phyloP scores from a whole-genome alignment of 1,139 yeast genomes.

The Nakaseomyces nivariensis region DNA sequence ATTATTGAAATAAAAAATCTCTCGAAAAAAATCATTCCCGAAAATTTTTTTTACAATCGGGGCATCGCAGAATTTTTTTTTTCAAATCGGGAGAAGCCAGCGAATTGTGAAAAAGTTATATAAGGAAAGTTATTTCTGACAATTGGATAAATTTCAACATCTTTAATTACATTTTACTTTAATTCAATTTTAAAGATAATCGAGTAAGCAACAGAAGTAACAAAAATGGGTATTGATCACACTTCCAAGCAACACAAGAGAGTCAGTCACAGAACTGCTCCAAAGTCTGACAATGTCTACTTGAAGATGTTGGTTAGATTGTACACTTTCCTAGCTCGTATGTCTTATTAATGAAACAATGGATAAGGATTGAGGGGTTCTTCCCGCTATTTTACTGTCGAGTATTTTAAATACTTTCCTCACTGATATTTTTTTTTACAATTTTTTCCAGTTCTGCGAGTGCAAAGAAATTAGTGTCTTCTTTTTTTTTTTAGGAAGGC shows the following conservation, averaged over 20 bases:
- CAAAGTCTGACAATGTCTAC: slow-evolving; percentile 99
- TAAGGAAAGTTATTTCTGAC: neutral
- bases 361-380: neutral
- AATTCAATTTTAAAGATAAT: neutral
- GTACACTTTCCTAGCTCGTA: slow-evolving; percentile 99
- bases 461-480: slow-evolving; percentile 2
- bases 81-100: neutral
- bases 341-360: slow-evolving; percentile 34
- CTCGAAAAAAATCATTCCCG: neutral
- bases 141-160: too few species aligned
- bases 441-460: slow-evolving; percentile 4
- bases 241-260: slow-evolving; percentile 92
- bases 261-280: slow-evolving; percentile 96
- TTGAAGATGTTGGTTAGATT: slow-evolving; percentile 94
- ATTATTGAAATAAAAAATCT: neutral
- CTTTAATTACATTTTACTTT: neutral
- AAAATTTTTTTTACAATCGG: neutral
- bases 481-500: neutral
- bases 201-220: slow-evolving; percentile 1
- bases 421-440: slow-evolving; percentile 3
- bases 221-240: slow-evolving; percentile 93
- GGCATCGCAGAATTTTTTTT: neutral
- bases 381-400: slow-evolving; percentile 2
- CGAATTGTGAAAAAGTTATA: neutral
- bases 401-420: neutral